Base-by-base conservation (phyloP, 805 yeast genomes). In the Ogataea ramenticola region DNA sequence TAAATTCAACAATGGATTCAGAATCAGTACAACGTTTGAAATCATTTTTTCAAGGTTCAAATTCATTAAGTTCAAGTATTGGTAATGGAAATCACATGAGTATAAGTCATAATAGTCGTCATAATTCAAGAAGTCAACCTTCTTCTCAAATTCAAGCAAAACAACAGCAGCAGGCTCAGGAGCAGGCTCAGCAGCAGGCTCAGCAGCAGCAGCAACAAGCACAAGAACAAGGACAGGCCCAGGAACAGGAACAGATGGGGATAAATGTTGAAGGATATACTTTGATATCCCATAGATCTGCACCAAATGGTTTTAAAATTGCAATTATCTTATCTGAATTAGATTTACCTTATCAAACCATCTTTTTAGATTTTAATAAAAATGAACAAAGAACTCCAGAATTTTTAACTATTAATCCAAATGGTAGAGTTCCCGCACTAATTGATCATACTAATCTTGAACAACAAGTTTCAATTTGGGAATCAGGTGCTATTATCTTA, bases 301-400 rank as follows among this genome's bases (percentile, higher is more conserved):
- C 96, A 1, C 97, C 97, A 24, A 90, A 90, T 64, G 97, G 97
- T 1, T 90, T 87, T 72, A 91, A 93, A 65, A 96, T 91, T 15
- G 96, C 97, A 24, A 88, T 90, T 38, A 82, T 88, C 27, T 69
- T 93, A 46, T 78, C 88, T 46, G 98, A 91, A 63, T 74, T 91
- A 53, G 84, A 84, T 45, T 74, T 83, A 57, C 77, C 77, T 30
- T 91, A 84, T 66, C 79, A 80, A 53, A 88, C 96, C 2, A 79
- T 89, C 44, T 83, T 86, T 54, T 69, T 90, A 44, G 96, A 90
- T 65, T 88, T 90, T 64, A 84, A 84, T 61, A 73, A 73, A 49
- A 95, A 95, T 46, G 97, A 90, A 64, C 96, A 90, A 61, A 69
- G 96, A 49, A 86, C 95, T 2, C 96, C 97, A 0, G 95, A 89